Conservation (phyloP, 768 basidiomycete species). For the Mycena alexandri region DNA sequence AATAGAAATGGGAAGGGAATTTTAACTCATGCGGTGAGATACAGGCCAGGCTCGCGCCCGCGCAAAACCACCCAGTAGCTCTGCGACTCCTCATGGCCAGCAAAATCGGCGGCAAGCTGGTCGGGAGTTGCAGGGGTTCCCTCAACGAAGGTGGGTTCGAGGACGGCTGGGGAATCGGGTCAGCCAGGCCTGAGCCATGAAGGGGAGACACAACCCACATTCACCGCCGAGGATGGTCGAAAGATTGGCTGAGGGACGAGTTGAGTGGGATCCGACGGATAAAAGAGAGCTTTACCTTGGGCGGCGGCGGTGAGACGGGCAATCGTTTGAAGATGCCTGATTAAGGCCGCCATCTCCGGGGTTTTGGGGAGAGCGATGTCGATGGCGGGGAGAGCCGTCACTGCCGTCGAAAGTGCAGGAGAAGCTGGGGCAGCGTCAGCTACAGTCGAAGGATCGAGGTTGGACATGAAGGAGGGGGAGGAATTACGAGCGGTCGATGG, state of each 20-base stretch:
- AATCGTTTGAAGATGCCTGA: background rate
- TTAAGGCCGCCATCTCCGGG: background rate
- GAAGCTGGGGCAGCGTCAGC: too few species aligned
- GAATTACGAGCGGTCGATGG: too few species aligned
- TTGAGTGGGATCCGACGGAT: too few species aligned
- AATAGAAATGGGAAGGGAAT: background rate
- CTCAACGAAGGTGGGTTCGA: background rate
- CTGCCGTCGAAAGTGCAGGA: too few species aligned
- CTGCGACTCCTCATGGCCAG: background rate
- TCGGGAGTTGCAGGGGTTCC: background rate
- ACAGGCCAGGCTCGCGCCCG: constrained; percentile 14
- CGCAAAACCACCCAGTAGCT: constrained; percentile 14
- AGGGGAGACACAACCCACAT: background rate
- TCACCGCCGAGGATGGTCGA: background rate
- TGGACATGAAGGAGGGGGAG: too few species aligned
- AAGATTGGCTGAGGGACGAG: background rate
- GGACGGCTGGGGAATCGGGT: background rate
- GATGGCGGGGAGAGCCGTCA: background rate
- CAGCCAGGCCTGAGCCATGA: too few species aligned
- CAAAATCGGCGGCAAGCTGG: background rate
- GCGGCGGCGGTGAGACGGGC: background rate
- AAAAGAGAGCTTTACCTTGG: background rate
- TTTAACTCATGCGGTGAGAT: background rate
- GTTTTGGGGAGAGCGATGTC: background rate
- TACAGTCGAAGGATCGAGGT: too few species aligned